Conservation (phyloP, 768 basidiomycete genomes). For the Kockovaella imperatae region DNA sequence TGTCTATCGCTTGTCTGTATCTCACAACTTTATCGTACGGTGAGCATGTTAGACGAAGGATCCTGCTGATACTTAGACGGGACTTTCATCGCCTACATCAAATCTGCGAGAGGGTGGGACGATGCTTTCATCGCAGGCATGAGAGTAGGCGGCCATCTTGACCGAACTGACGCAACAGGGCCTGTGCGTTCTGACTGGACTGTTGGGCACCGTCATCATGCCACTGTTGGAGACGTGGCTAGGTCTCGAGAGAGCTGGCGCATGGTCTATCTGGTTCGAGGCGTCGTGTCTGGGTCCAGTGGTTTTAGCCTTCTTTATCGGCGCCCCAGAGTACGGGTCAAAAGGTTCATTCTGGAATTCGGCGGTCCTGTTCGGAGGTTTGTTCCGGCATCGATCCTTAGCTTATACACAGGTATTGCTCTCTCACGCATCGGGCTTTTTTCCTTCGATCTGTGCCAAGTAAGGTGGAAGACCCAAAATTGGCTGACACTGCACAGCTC, state of each 20-base stretch:
- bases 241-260: conserved; percentile 40
- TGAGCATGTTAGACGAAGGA: conserved; percentile 2
- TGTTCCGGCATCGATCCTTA: background rate
- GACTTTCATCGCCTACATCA: conserved; percentile 44
- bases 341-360: conserved; percentile 29
- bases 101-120: conserved; percentile 32
- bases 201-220: conserved; percentile 42
- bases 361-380: conserved; percentile 21
- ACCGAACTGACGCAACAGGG: conserved; percentile 17
- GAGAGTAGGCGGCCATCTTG: conserved; percentile 14
- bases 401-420: conserved; percentile 21
- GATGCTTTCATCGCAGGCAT: conserved; percentile 40
- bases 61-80: conserved; percentile 21
- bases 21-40: conserved; percentile 41
- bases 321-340: conserved; percentile 23
- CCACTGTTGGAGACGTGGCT: conserved; percentile 30
- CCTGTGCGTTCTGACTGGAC: conserved; percentile 32
- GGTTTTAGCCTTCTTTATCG: conserved; percentile 36
- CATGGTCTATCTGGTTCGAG: conserved; percentile 43
- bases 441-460: conserved; percentile 42
- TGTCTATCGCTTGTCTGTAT: conserved; percentile 33
- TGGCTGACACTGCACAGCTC: conserved; percentile 12
- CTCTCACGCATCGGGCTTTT: conserved; percentile 41
- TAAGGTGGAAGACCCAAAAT: conserved; percentile 1
- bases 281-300: conserved; percentile 33